Conservation (phyloP, 768 basidiomycete genomes). For the Russula virescens region DNA sequence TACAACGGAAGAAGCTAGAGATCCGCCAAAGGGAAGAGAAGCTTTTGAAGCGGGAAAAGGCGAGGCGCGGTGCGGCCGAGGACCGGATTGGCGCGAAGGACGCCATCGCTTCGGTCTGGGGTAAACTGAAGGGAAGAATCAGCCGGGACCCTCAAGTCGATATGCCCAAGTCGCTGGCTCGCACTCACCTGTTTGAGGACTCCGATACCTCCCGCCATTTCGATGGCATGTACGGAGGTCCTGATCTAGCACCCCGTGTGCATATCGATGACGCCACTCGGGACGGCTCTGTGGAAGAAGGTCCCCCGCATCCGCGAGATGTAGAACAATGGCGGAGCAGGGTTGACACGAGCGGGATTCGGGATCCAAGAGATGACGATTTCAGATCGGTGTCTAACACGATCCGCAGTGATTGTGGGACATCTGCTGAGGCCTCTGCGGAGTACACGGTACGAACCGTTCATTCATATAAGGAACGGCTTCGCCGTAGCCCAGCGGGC, state of each 20-base stretch:
- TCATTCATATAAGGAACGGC: slow-evolving; percentile 9
- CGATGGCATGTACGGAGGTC: not conserved
- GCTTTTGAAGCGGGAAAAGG: not conserved
- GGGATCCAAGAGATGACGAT: not conserved
- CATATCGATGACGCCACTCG: not conserved
- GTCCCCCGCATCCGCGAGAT: not conserved
- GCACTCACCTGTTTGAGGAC: not conserved
- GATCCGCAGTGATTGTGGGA: slow-evolving; percentile 5
- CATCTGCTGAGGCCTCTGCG: slow-evolving; percentile 11
- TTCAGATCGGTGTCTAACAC: not conserved
- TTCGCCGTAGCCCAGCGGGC: slow-evolving; percentile 10
- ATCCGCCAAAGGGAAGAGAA: not conserved
- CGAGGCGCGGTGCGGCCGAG: not conserved
- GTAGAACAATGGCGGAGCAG: not conserved
- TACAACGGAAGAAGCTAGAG: not conserved
- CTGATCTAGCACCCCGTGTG: no score
- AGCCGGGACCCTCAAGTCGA: slow-evolving; percentile 1
- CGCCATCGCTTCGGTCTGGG: slow-evolving; percentile 6
- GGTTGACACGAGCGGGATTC: not conserved
- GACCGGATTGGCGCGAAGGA: not conserved
- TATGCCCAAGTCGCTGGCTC: not conserved
- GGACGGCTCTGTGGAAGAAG: not conserved
- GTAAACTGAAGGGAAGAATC: slow-evolving; percentile 10
- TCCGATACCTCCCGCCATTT: not conserved
- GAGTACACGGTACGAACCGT: slow-evolving; percentile 11